phyloP scores from a whole-genome alignment of 2,329 filamentous ascomycete genomes.

The Tolypocladium tundrense region DNA sequence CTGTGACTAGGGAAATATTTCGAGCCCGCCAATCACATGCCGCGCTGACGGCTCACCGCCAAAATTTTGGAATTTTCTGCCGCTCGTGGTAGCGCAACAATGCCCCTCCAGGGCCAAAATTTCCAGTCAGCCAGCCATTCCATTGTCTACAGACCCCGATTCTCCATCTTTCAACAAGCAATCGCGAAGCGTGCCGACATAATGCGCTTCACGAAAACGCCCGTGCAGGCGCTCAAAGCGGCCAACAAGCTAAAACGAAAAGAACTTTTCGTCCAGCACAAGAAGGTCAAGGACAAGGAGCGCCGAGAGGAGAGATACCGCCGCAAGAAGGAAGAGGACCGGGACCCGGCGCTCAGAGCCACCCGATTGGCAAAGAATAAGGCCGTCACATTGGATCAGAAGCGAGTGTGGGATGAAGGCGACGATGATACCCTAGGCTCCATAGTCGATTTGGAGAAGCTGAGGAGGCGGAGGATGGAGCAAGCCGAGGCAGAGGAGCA shows the following conservation, averaged over 20 bases:
- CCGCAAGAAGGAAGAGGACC: constrained; percentile 75
- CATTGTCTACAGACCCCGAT: not conserved
- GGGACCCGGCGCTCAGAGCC: constrained; percentile 65
- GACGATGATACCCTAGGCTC: constrained; percentile 49
- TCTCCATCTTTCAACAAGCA: not conserved
- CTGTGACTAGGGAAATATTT: not conserved
- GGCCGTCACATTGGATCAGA: constrained; percentile 72
- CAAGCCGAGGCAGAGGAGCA: constrained; percentile 42
- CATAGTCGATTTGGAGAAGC: constrained; percentile 47
- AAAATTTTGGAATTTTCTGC: constrained; percentile 27
- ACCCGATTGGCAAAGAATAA: constrained; percentile 69
- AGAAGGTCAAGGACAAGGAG: constrained; percentile 62
- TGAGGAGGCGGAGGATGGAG: constrained; percentile 47
- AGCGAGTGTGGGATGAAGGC: constrained; percentile 80
- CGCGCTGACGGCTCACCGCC: constrained; percentile 21
- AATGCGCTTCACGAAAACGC: constrained; percentile 25
- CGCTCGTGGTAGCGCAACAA: constrained; percentile 3
- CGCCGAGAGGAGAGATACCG: constrained; percentile 69
- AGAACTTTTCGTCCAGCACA: constrained; percentile 68
- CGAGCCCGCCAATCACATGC: constrained; percentile 11
- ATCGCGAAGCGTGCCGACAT: not conserved
- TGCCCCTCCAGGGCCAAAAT: constrained; percentile 10
- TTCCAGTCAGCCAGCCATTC: constrained; percentile 3
- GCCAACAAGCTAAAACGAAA: constrained; percentile 74
- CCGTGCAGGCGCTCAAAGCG: constrained; percentile 32